Conservation (phyloP, 1,139 yeast genomes). For the Protomyces gravidus region DNA sequence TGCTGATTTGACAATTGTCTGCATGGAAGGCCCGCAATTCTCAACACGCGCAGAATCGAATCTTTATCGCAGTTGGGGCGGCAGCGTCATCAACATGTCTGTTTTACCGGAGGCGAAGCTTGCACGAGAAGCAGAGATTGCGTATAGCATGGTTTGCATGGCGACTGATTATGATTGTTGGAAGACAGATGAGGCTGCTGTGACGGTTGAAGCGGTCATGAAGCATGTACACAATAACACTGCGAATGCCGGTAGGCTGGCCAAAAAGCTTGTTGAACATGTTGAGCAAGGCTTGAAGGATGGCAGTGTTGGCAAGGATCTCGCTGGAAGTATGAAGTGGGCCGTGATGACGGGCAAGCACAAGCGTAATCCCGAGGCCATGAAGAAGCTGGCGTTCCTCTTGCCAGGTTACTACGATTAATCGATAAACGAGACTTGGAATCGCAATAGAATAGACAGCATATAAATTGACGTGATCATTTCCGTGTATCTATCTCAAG, state of each 20-base stretch:
- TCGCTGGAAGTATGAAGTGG: slow-evolving; percentile 72
- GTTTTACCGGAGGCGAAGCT: slow-evolving; percentile 92
- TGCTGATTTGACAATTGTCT: slow-evolving; percentile 71
- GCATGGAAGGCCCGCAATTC: slow-evolving; percentile 99
- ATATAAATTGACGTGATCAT: too few relatives aligned
- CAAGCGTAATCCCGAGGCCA: slow-evolving; percentile 67
- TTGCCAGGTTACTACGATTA: slow-evolving; percentile 76
- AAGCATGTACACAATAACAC: slow-evolving; percentile 84
- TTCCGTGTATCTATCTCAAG: too few relatives aligned
- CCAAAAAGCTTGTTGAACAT: slow-evolving; percentile 53
- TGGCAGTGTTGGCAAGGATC: slow-evolving; percentile 33
- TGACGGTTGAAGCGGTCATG: slow-evolving; percentile 92
- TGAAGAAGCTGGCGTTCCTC: slow-evolving; percentile 74
- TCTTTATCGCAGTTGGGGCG: slow-evolving; percentile 85
- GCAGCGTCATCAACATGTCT: slow-evolving; percentile 90
- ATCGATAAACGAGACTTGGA: not conserved
- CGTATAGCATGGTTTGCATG: slow-evolving; percentile 98
- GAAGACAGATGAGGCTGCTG: slow-evolving; percentile 93
- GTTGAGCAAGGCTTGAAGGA: slow-evolving; percentile 56
- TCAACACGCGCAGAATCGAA: slow-evolving; percentile 95
- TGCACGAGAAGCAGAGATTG: slow-evolving; percentile 94
- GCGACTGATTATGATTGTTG: slow-evolving; percentile 98
- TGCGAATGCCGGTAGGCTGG: slow-evolving; percentile 70
- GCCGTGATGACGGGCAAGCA: slow-evolving; percentile 75
- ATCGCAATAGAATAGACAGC: too few relatives aligned